phyloP scores from a whole-genome alignment of 257 asterid species.

The Linaria vulgaris region DNA sequence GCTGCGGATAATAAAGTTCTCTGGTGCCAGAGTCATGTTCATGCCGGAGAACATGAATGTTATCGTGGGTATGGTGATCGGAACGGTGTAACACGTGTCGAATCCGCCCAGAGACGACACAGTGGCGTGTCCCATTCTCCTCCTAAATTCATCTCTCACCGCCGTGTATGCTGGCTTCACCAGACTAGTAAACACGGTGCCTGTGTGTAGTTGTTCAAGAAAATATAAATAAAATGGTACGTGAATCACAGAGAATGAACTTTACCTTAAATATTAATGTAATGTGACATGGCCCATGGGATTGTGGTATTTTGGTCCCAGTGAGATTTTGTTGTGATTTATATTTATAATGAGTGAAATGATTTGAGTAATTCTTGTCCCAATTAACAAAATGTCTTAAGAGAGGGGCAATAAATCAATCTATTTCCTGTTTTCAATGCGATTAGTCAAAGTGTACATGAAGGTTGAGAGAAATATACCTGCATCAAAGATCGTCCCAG shows the following conservation, averaged over 20 bases:
- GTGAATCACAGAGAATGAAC: too few relatives aligned
- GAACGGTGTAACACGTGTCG: constrained; percentile 85
- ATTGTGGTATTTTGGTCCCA: too few relatives aligned
- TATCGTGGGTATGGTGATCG: constrained; percentile 59
- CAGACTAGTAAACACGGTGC: constrained; percentile 70
- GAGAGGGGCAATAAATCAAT: too few relatives aligned
- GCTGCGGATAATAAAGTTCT: constrained; percentile 78
- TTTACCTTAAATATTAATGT: too few relatives aligned
- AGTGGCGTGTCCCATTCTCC: constrained; percentile 59
- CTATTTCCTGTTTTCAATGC: too few relatives aligned
- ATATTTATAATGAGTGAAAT: too few relatives aligned
- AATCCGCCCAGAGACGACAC: constrained; percentile 80
- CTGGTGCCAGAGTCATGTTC: constrained; percentile 78
- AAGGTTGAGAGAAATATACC: constrained; percentile 32
- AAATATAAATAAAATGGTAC: neutral
- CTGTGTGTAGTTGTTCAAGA: constrained; percentile 24
- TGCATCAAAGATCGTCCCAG: constrained; percentile 78
- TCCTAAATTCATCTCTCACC: constrained; percentile 74
- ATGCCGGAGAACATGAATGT: constrained; percentile 78
- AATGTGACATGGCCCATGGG: too few relatives aligned
- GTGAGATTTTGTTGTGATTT: too few relatives aligned
- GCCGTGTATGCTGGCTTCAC: constrained; percentile 77
- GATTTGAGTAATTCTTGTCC: too few relatives aligned
- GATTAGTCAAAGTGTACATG: neutral
- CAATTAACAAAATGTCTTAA: too few relatives aligned